Evolutionary conservation across 345 rosid genomes (phyloP).

Genomic region (Eucalyptus erythrocorys): DNA sequence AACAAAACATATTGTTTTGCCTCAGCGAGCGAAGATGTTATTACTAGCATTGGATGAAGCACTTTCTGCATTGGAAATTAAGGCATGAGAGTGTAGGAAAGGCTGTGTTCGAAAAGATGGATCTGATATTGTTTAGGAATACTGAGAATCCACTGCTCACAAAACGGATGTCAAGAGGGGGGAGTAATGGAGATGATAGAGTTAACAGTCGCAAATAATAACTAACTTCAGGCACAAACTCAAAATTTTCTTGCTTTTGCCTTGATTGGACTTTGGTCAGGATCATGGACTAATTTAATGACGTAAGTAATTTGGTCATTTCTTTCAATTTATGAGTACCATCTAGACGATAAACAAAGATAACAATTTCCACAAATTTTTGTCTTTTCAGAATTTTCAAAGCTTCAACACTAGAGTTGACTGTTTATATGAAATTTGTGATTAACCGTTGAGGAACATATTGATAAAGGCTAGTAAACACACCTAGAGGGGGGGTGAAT

Average conservation of each 20-base stretch:
- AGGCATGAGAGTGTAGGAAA: neutral
- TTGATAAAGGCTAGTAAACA: too few species aligned
- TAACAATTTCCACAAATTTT: too few species aligned
- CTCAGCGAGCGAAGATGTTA: neutral
- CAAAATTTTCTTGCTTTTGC: neutral
- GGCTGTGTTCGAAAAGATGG: neutral
- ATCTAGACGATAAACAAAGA: too few species aligned
- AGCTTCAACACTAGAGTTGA: too few species aligned
- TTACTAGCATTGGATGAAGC: neutral
- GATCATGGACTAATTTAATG: too few species aligned
- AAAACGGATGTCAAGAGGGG: neutral
- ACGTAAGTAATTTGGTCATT: too few species aligned
- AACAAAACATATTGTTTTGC: neutral
- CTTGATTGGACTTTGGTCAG: too few species aligned
- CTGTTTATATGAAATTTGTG: too few species aligned
- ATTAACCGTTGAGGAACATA: too few species aligned
- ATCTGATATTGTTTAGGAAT: neutral
- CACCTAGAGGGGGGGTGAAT: too few species aligned
- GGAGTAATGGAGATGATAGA: neutral
- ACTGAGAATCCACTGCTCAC: neutral
- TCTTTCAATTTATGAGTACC: too few species aligned
- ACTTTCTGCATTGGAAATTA: neutral
- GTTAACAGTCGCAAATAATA: neutral
- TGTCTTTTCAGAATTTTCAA: too few species aligned
- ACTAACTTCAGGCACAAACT: neutral